These are phyloP conservation scores for Solanum virginianum DNA, from an alignment of 257 asterid genomes.

Conservation along the genomic window DNA sequence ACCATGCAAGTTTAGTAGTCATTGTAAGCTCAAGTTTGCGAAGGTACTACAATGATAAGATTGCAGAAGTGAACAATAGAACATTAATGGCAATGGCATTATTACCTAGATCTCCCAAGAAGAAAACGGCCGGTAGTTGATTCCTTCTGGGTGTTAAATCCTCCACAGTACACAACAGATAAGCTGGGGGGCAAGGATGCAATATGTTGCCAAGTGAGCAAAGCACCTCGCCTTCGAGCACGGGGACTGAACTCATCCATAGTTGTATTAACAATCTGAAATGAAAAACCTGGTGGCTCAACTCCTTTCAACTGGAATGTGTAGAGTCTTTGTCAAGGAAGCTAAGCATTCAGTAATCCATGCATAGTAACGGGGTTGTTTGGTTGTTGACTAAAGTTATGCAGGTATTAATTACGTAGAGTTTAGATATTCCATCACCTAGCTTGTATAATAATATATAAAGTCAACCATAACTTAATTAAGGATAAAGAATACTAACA, in stretches of 20 bases:
- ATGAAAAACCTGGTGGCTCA: constrained; percentile 93
- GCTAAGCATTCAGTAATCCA: neutral
- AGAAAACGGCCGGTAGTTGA: constrained; percentile 96
- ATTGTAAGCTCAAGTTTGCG: neutral
- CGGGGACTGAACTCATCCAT: constrained; percentile 93
- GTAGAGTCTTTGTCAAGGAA: constrained; percentile 73
- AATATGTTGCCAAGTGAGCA: constrained; percentile 97
- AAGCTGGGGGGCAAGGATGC: constrained; percentile 97
- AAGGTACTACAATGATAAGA: neutral
- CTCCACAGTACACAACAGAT: constrained; percentile 89
- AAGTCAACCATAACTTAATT: no score
- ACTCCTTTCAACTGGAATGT: constrained; percentile 96
- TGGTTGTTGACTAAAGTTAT: neutral
- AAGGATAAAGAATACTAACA: no score
- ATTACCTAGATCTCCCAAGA: constrained; percentile 94
- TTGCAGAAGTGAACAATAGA: neutral
- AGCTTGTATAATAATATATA: no score
- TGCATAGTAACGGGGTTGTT: neutral
- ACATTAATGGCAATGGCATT: neutral
- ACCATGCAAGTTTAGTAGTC: neutral
- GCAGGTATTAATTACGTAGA: neutral
- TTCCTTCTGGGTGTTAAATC: constrained; percentile 92
- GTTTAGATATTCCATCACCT: no score
- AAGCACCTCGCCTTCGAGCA: constrained; percentile 96
- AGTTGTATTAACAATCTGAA: constrained; percentile 87